Base-by-base conservation (phyloP, 176 grass and related monocot species). In the Oryza rufipogon region DNA sequence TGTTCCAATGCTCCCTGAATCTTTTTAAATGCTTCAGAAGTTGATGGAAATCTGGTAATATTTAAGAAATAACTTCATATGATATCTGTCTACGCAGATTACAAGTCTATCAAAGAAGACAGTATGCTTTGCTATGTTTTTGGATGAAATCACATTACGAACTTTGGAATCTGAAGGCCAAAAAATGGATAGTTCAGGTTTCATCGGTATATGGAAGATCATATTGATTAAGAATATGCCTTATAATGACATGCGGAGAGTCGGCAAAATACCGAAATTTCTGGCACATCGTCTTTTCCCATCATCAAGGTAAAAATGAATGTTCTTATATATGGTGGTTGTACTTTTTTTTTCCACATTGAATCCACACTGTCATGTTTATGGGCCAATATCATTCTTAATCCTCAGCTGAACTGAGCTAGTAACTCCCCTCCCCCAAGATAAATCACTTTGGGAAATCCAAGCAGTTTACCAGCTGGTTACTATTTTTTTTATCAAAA, bases 41-140 rank as follows among this genome's bases (percentile, higher is more conserved):
- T 79, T 83, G 16, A 23, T 44, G 3, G 56, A 9, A 67, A 30
- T 63, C 11, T 1, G 48, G 22, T 56, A 42, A 15, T 69, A 74
- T 68, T 12, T 82, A 47, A 36, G 49, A 77, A 87, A 54, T 80
- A 64, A n/a, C 34, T 78, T 74, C 78, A 8, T 81, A 48, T 78
- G 64, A 86, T 44, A 58, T 77, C 5, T 72, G 58, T 87, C 4
- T 72, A 68, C 87, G 48, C 85, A 99, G 97, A 96, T 99, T 63
- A 99, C 97, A n/a, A 85, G 84, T 68, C 79, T 94, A 13, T 99
- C 97, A 66, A 99, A 92, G 91, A 99, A 96, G 89, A 92, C 92
- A 77, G 93, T 99, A 83, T 99, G 97, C 84, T 99, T 99, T 86
- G 86, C 91, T 81, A 99, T 99, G 97, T 99, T 99, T 90, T 76